Evolutionary conservation across 129 eudicot genomes (phyloP).

Genomic region (Centella asiatica): DNA sequence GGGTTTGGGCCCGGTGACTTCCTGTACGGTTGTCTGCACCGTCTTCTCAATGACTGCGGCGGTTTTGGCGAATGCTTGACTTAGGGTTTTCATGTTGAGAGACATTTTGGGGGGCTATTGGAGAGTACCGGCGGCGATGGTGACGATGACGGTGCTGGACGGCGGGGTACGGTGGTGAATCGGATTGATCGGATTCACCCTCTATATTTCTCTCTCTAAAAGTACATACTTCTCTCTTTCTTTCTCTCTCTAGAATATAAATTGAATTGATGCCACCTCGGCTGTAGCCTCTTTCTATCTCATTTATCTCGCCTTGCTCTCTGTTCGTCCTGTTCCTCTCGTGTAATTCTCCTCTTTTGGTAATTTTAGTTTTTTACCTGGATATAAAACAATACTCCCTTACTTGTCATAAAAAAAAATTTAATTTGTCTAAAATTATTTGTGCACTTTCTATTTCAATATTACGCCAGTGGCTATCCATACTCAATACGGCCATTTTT

Average conservation of each 20-base stretch:
- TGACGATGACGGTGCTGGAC: not conserved
- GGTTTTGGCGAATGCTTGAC: conserved; percentile 93
- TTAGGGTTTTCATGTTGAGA: conserved; percentile 84
- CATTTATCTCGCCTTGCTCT: not conserved
- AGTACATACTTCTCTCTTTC: not conserved
- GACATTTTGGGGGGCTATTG: conserved; percentile 35
- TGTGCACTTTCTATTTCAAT: no score
- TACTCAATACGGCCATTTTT: no score
- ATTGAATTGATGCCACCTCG: not conserved
- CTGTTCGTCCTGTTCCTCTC: not conserved
- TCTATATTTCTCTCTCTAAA: not conserved
- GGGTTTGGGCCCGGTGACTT: conserved; percentile 87
- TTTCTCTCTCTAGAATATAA: not conserved
- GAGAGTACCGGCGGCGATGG: not conserved
- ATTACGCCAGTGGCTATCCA: no score
- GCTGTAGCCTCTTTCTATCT: not conserved
- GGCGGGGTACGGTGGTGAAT: not conserved
- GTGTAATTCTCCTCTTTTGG: no score
- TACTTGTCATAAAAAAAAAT: no score
- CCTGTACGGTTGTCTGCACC: conserved; percentile 66
- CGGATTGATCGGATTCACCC: conserved; percentile 7
- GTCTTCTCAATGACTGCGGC: conserved; percentile 91
- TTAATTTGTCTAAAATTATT: no score
- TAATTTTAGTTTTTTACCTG: no score
- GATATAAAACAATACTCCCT: no score